Evolutionary conservation across 352 stramenopile species (phyloP), one percentile per base, ranked within the genome.

Genomic region (Pythium sukuiense): DNA sequence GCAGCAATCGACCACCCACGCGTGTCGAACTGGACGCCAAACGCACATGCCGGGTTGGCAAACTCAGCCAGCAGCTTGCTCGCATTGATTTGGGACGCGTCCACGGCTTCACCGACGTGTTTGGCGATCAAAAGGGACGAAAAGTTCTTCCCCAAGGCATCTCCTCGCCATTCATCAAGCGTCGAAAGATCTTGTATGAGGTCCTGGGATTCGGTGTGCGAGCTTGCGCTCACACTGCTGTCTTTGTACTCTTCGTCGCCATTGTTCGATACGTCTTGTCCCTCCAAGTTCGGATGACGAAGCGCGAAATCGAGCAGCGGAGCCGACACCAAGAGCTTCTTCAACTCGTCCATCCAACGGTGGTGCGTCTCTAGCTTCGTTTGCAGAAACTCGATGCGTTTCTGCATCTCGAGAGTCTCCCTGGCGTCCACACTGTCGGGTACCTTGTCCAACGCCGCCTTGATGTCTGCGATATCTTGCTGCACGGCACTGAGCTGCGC

Each of bases 321-420:
- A 29, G 83, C 74, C 7, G 70, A 71, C 37, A 77, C 76, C 57
- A 92, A 77, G 27, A 90, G 62, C 14, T 68, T 81, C 26, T 70
- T 76, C 14, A 90, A 48, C 32, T 71, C 72, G 27, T 76, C 68
- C 29, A 86, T 57, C 83, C 83, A 92, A 11, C 72, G 52, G 0
- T 57, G 32, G 65, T 92, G 83, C 18, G 85, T 77, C 0, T 67
- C 69, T 27, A 92, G 62, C 58, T 89, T 88, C 5, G 69, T 63
- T 20, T 69, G 73, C 33, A 90, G 58, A 11, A 73, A 82, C 1
- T 39, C 61, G 2, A 76, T 65, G 2, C 57, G 72, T 39, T 79
- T 59, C 55, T 84, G 74, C 41, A 77, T 74, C 26, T 83, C 73
- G 3, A 87, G 59, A 12, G 65, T 73, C 2, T 76, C 59, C 27